Percentiles rank a stretch among this genome's conserved stretches.
Conservation (phyloP, 2,329 filamentous ascomycete genomes). For the Cordyceps cateniannulata region DNA sequence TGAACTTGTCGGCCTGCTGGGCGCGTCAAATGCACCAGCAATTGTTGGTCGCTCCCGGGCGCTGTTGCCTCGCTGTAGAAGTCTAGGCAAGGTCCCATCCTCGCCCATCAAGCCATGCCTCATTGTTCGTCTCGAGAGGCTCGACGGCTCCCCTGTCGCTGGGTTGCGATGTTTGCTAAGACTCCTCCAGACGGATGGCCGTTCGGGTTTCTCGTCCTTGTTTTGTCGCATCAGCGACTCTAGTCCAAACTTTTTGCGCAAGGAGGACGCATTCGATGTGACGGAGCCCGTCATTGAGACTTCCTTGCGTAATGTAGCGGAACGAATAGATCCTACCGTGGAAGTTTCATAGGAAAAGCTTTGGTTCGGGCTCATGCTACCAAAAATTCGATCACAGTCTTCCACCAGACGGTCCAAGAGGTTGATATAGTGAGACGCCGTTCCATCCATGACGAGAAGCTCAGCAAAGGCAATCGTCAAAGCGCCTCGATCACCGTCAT, state of each 20-base stretch:
- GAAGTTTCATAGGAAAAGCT: constrained; percentile 33
- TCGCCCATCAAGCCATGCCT: constrained; percentile 70
- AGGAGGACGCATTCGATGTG: constrained; percentile 78
- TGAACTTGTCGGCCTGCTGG: constrained; percentile 49
- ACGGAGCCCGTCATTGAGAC: constrained; percentile 67
- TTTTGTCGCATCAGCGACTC: constrained; percentile 70
- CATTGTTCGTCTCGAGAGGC: constrained; percentile 60
- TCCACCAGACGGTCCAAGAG: constrained; percentile 83
- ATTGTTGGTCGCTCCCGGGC: constrained; percentile 57
- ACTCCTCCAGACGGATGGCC: constrained; percentile 77
- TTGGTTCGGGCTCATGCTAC: constrained; percentile 45
- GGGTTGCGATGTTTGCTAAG: constrained; percentile 71
- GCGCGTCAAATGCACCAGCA: constrained; percentile 56
- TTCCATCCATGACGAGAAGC: constrained; percentile 69
- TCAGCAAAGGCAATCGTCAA: constrained; percentile 86
- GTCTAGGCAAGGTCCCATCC: constrained; percentile 48
- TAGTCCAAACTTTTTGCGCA: constrained; percentile 78
- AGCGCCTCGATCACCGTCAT: constrained; percentile 83
- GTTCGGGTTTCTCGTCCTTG: constrained; percentile 65
- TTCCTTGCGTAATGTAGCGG: constrained; percentile 41
- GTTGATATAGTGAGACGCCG: constrained; percentile 78
- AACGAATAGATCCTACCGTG: constrained; percentile 53
- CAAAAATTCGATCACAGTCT: constrained; percentile 84
- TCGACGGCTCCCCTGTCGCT: constrained; percentile 53
- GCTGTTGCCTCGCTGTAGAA: constrained; percentile 38